Base-by-base conservation (phyloP, 83 land plant species). In the Picea mariana region DNA sequence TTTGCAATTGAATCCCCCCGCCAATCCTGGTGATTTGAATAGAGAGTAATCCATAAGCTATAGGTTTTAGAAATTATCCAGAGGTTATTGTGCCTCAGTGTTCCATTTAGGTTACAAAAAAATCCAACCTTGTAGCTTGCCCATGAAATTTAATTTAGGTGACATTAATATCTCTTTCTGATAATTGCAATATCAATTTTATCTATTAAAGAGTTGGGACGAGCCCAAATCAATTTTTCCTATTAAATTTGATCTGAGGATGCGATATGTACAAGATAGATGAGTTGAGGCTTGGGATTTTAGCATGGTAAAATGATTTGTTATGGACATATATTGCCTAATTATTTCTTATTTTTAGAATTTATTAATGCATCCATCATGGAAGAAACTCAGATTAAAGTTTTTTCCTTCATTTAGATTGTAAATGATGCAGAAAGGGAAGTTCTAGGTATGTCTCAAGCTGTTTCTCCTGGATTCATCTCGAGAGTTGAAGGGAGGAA, bases 391-490 rank as follows among this genome's bases (percentile, higher is more conserved):
- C 31, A 27, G 31, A 27, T 27, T 27, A 27, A 27, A 27, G 31
- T 27, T 27, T 27, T 27, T 27, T 0, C 31, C 31, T 27, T 27
- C 31, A 27, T 27, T 27, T 1, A 82, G 83, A 82, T 82, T 82
- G 83, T 82, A 12, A 67, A 82, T 75, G 83, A 82, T 60, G 83
- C 49, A 42, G 83, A 82, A 60, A 52, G 27, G 17, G 79, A 82
- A 59, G 83, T 82, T 52, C 18, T 68, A 21, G 67, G 44, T 55
- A 75, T 71, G n/a, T 59, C 78, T 55, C 44, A 75, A 13, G 83
- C 66, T 55, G 42, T 42, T 72, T 44, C 44, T 31, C 44, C 24
- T 72, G 13, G 64, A 72, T 21, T 40, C 2, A 3, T 5, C 44
- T 40, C 44, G 44, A 40, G 44, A 40, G 6, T 40, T 40, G 44